Evolutionary conservation across 2,329 filamentous ascomycete species (phyloP).

Genomic region (Orbilia ellipsospora): DNA sequence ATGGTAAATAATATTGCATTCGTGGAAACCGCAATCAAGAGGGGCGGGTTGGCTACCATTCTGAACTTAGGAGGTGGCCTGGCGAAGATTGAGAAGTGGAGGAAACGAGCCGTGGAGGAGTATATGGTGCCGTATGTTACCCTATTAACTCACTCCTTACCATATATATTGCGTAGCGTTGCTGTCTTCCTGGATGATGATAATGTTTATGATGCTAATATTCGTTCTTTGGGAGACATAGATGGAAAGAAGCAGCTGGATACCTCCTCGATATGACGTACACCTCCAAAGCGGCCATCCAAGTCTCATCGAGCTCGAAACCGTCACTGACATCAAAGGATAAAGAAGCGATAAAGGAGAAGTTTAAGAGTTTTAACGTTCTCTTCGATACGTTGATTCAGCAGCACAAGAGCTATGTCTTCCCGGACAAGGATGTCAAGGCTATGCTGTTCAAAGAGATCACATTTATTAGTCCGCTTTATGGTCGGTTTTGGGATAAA

Average conservation of each 20-base stretch:
- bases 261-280: conserved; percentile 65
- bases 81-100: conserved; percentile 79
- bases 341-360: conserved; percentile 94
- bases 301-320: conserved; percentile 66
- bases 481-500: conserved; percentile 93
- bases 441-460: conserved; percentile 83
- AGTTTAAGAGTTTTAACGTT: conserved; percentile 87
- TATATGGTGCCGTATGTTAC: conserved; percentile 69
- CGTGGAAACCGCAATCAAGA: conserved; percentile 83
- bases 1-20: conserved; percentile 87
- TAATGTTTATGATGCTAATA: background rate
- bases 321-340: conserved; percentile 88
- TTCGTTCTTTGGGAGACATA: background rate
- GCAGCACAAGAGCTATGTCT: conserved; percentile 82
- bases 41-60: conserved; percentile 80
- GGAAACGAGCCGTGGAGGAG: conserved; percentile 82
- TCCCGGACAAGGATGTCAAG: conserved; percentile 86
- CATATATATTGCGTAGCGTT: too few species aligned
- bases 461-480: conserved; percentile 90
- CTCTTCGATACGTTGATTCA: conserved; percentile 88
- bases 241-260: conserved; percentile 85
- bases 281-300: conserved; percentile 77
- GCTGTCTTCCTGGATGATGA: background rate
- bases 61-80: conserved; percentile 72
- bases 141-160: background rate